These are phyloP conservation scores for Oldenlandia corymbosa DNA, from an alignment of 257 asterid species.

Conservation along the genomic window DNA sequence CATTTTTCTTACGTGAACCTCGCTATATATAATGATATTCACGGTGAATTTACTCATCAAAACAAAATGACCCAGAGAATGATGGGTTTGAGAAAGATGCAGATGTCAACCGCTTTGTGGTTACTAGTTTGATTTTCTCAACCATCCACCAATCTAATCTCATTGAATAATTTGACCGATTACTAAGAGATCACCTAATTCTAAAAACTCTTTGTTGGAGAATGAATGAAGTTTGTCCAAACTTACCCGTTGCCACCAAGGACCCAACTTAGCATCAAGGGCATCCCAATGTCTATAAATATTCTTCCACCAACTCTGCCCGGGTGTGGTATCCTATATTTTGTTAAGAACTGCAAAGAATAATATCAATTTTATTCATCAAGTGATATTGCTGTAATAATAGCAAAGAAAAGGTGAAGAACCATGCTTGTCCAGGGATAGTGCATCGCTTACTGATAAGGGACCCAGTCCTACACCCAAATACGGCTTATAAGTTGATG, in stretches of 20 bases:
- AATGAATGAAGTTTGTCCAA: conserved; percentile 2
- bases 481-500: conserved; percentile 84
- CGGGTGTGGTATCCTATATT: conserved; percentile 86
- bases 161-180: neutral
- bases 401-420: too few species aligned
- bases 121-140: too few species aligned
- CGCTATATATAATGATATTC: too few species aligned
- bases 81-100: too few species aligned
- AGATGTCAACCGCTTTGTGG: too few species aligned
- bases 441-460: conserved; percentile 47
- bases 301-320: conserved; percentile 95
- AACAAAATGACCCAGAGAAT: too few species aligned
- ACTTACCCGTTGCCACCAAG: conserved; percentile 94
- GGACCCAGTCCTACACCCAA: conserved; percentile 96
- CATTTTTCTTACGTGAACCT: too few species aligned
- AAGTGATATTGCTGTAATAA: neutral
- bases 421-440: neutral
- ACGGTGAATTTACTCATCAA: too few species aligned
- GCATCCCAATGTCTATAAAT: conserved; percentile 85
- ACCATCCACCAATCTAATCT: too few species aligned
- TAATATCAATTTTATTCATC: conserved; percentile 6
- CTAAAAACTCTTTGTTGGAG: neutral
- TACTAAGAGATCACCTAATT: neutral
- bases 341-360: conserved; percentile 65
- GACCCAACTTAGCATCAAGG: conserved; percentile 92